phyloP scores from a whole-genome alignment of 805 yeast genomes.

The Cyberlindnera subsufficiens region DNA sequence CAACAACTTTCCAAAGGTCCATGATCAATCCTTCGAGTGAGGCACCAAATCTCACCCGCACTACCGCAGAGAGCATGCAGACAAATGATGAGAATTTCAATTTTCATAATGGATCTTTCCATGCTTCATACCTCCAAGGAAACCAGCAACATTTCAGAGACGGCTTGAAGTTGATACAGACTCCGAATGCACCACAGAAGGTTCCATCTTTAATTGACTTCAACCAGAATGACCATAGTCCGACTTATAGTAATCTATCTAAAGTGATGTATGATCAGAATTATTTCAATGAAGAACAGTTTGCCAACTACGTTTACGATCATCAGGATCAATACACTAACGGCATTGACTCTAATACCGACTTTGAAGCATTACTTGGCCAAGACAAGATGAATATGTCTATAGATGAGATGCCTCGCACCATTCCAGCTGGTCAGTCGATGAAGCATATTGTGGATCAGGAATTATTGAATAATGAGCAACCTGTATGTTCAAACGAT shows the following conservation, averaged over 20 bases:
- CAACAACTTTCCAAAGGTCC: background rate
- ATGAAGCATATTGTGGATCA: background rate
- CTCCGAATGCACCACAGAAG: background rate
- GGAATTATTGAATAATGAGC: background rate
- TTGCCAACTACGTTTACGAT: background rate
- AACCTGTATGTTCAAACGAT: background rate
- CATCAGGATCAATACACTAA: background rate
- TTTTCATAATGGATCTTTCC: background rate
- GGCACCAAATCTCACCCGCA: slow-evolving; percentile 11
- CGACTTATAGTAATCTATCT: background rate
- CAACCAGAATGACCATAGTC: background rate
- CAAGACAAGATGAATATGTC: background rate
- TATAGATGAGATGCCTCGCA: background rate
- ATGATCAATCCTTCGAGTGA: background rate
- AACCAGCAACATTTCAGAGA: background rate
- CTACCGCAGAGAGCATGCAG: slow-evolving; percentile 3
- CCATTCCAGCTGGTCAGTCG: background rate
- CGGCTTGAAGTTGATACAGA: slow-evolving; percentile 1
- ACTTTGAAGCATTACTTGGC: background rate
- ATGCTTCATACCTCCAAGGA: background rate
- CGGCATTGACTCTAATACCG: background rate
- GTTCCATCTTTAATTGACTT: background rate
- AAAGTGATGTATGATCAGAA: background rate
- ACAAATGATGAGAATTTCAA: slow-evolving; percentile 14
- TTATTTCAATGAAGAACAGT: background rate